Evolutionary conservation across 345 rosid species (phyloP).

Genomic region (Microthlaspi erraticum): DNA sequence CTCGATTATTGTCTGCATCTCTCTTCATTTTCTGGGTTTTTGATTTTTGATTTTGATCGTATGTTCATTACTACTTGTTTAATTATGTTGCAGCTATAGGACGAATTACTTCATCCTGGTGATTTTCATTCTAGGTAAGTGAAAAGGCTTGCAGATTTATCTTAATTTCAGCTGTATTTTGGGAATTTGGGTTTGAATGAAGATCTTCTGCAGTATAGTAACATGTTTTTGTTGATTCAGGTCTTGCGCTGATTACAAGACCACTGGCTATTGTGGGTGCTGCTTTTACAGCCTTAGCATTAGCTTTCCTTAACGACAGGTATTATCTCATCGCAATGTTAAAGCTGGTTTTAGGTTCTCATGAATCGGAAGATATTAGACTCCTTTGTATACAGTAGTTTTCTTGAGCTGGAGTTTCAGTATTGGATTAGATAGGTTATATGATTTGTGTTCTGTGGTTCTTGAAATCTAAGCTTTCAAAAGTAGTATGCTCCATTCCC

Average conservation of each 20-base stretch:
- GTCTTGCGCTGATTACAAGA: constrained; percentile 42
- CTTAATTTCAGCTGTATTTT: constrained; percentile 11
- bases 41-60: neutral
- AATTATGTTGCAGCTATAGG: constrained; percentile 36
- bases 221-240: constrained; percentile 24
- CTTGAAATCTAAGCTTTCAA: neutral
- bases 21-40: neutral
- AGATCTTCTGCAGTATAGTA: constrained; percentile 9
- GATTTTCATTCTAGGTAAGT: constrained; percentile 44
- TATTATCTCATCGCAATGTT: constrained; percentile 16
- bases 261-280: constrained; percentile 44
- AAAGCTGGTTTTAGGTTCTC: neutral
- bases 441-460: neutral
- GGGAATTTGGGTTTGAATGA: constrained; percentile 1
- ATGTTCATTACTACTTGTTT: constrained; percentile 7
- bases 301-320: constrained; percentile 50
- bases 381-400: neutral
- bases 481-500: neutral
- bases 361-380: neutral
- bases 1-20: constrained; percentile 9
- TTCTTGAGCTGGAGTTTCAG: neutral
- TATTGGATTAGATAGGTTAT: neutral
- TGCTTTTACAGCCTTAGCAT: constrained; percentile 46
- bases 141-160: neutral
- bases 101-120: constrained; percentile 46